Percentiles rank a stretch among this genome's conserved stretches.
Evolutionary conservation across 805 yeast genomes (phyloP).

Genomic region (Teunomyces aglyptinius): DNA sequence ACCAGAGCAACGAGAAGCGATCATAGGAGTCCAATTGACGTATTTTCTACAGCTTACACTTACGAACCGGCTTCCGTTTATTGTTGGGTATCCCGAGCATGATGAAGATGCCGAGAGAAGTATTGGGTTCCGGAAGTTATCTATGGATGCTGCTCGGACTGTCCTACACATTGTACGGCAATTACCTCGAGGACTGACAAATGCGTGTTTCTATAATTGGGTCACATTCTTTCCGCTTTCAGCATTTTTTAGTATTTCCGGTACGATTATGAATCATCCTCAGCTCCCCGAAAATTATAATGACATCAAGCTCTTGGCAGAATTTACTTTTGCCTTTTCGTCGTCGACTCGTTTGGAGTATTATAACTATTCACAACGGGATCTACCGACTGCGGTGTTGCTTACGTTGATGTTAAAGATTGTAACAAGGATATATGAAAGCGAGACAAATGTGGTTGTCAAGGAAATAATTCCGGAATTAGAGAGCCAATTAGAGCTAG

Average conservation of each 20-base stretch:
- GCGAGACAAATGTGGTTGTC: constrained; percentile 8
- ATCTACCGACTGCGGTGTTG: constrained; percentile 14
- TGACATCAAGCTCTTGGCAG: constrained; percentile 32
- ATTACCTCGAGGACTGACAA: constrained; percentile 17
- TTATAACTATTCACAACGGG: constrained; percentile 4
- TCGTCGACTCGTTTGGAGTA: constrained; percentile 4
- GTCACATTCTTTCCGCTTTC: constrained; percentile 29
- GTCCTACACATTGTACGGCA: constrained; percentile 25
- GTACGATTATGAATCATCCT: constrained; percentile 27
- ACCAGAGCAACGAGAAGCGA: constrained; percentile 9
- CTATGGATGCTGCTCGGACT: constrained; percentile 38
- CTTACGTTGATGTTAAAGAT: constrained; percentile 18
- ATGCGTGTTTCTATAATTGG: constrained; percentile 31
- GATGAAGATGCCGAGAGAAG: constrained; percentile 17
- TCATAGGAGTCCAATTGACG: constrained; percentile 25
- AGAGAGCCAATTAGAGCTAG: constrained; percentile 12
- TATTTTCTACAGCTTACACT: constrained; percentile 37
- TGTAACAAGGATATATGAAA: constrained; percentile 17
- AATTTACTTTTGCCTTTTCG: constrained; percentile 16
- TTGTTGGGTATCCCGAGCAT: constrained; percentile 9
- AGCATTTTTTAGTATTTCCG: constrained; percentile 23
- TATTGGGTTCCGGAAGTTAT: constrained; percentile 25
- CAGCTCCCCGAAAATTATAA: constrained; percentile 21
- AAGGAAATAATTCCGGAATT: constrained; percentile 11
- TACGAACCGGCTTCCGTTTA: constrained; percentile 33